Base-by-base conservation (phyloP, 2,329 filamentous ascomycete species). In the Tolypocladium capitatum region DNA sequence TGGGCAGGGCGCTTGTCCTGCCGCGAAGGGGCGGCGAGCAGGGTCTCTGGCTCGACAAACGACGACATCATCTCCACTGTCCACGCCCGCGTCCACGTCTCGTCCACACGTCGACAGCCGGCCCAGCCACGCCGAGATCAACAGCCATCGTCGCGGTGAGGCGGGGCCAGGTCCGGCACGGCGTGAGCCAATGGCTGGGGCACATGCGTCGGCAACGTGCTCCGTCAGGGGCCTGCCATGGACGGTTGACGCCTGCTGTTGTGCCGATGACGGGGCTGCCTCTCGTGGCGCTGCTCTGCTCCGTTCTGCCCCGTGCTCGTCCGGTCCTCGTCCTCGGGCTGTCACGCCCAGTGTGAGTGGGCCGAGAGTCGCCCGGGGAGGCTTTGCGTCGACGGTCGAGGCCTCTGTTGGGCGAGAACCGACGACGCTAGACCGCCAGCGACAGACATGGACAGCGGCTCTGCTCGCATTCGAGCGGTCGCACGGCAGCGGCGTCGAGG, bases 181-280 rank as follows among this genome's bases (percentile, higher is more conserved):
- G 56, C 55, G 57, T 61, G 58, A 62, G 52, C 68, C 68, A 70
- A 70, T 70, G 57, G 56, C 62, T 68, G 59, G 57, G 58, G 61
- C 68, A 70, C 68, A 69, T 70, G 66, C 50, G 53, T 49, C 46
- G 53, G 46, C 46, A 52, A 55, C 48, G 53, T 59, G 53, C 51
- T 45, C 53, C 52, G 53, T 53, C 52, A 58, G 53, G 61, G 55
- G 45, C 42, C 48, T 51, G 36, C 20, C 5, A 11, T 32, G 32
- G 34, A 20, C 20, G 21, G 21, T 3, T 24, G 36, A 24, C 36
- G 21, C 36, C 20, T 21, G 5, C 3, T 24, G 24, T 21, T 20
- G 20, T 40, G 36, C 36, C 36, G 36, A 41, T 28, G 24, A 14
- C 38, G 28, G 27, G 38, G 11, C 9, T 9, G 42, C 30, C 34